These are phyloP conservation scores for Paraleonurus japonicus DNA, from an alignment of 257 asterid genomes.

Conservation along the genomic window DNA sequence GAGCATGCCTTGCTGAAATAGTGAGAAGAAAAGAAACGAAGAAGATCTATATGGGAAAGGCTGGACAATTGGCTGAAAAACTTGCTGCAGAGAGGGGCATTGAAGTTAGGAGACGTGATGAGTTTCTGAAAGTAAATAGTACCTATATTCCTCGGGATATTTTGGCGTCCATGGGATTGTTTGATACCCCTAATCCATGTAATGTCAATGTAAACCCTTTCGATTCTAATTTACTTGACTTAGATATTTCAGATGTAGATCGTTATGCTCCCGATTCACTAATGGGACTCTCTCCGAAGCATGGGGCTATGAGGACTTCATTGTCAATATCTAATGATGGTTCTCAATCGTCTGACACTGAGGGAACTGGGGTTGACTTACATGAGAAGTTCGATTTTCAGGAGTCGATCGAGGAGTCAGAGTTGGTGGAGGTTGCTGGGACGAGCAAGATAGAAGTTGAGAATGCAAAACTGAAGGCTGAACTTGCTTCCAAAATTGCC, in stretches of 20 bases:
- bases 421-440: slow-evolving; percentile 87
- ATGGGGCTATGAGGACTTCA: slow-evolving; percentile 52
- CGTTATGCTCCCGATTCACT: slow-evolving; percentile 90
- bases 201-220: slow-evolving; percentile 84
- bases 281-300: slow-evolving; percentile 55
- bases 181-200: slow-evolving; percentile 80
- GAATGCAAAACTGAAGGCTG: slow-evolving; percentile 93
- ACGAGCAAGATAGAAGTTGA: slow-evolving; percentile 95
- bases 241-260: slow-evolving; percentile 78
- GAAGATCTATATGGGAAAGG: slow-evolving; percentile 98
- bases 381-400: slow-evolving; percentile 51
- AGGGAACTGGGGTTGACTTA: slow-evolving; percentile 38
- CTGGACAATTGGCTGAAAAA: slow-evolving; percentile 94
- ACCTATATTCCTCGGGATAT: slow-evolving; percentile 79
- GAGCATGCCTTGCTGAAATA: slow-evolving; percentile 95
- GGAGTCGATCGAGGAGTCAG: slow-evolving; percentile 60
- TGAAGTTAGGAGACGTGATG: slow-evolving; percentile 88
- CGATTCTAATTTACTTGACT: slow-evolving; percentile 70
- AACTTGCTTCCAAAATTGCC: slow-evolving; percentile 96
- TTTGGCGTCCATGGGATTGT: slow-evolving; percentile 86
- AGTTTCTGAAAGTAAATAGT: slow-evolving; percentile 69
- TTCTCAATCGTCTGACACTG: slow-evolving; percentile 53
- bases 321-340: slow-evolving; percentile 57
- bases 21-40: slow-evolving; percentile 87
- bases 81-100: slow-evolving; percentile 82